Percentiles rank a stretch among this genome's conserved stretches.
These are phyloP conservation scores for Fomitopsis schrenkii DNA, from an alignment of 1,284 basidiomycete genomes.

Conservation along the genomic window DNA sequence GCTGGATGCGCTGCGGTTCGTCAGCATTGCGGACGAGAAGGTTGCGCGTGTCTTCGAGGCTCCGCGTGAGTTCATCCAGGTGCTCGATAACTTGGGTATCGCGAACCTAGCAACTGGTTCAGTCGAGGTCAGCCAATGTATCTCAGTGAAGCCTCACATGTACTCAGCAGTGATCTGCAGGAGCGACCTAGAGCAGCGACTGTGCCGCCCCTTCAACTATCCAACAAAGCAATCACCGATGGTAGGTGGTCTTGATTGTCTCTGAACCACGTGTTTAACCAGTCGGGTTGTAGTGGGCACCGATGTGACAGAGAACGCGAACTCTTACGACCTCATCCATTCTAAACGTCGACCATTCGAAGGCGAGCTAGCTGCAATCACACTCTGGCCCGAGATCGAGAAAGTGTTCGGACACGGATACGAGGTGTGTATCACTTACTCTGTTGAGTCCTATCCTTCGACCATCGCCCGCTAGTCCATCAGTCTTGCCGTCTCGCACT, in stretches of 20 bases:
- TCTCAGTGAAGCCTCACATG: not conserved
- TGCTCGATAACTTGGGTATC: conserved; percentile 48
- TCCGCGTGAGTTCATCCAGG: conserved; percentile 70
- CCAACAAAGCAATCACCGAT: conserved; percentile 63
- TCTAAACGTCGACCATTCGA: conserved; percentile 68
- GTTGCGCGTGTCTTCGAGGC: conserved; percentile 90
- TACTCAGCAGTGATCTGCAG: conserved; percentile 14
- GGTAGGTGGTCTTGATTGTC: conserved; percentile 32
- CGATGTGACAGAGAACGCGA: conserved; percentile 10
- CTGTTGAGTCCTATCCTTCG: conserved; percentile 11
- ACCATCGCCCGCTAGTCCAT: conserved; percentile 53
- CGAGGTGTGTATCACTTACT: conserved; percentile 51
- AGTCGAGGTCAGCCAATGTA: conserved; percentile 36
- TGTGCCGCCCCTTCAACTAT: conserved; percentile 74
- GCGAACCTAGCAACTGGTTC: conserved; percentile 35
- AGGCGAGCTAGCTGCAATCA: conserved; percentile 77
- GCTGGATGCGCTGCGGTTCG: conserved; percentile 72
- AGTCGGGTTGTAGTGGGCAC: conserved; percentile 6
- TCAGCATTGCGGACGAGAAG: conserved; percentile 91
- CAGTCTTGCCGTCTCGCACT: conserved; percentile 69
- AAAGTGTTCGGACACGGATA: conserved; percentile 99
- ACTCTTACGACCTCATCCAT: conserved; percentile 12
- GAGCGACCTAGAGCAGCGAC: conserved; percentile 58
- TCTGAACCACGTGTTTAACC: not conserved
- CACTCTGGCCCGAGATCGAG: conserved; percentile 96